phyloP scores from a whole-genome alignment of 257 asterid species.

The Petunia secreta region DNA sequence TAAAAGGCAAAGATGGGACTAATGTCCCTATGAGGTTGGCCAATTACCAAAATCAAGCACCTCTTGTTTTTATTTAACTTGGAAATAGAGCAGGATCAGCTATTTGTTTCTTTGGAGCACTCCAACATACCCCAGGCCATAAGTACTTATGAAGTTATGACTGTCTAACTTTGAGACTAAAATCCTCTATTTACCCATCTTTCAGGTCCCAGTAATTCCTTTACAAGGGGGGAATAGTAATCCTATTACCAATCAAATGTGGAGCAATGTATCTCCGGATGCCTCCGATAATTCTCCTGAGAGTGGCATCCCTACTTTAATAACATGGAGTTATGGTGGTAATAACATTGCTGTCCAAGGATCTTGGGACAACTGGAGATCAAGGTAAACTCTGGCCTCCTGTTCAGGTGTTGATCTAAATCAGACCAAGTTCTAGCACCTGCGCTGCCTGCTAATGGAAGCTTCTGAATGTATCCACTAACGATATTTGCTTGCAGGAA shows the following conservation, averaged over 20 bases:
- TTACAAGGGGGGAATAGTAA: conserved; percentile 54
- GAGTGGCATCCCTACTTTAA: conserved; percentile 40
- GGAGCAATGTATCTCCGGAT: conserved; percentile 35
- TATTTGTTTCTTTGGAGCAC: neutral
- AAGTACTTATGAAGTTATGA: conserved; percentile 6
- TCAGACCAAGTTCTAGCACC: neutral
- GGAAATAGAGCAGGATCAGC: neutral
- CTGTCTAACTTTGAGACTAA: conserved; percentile 1
- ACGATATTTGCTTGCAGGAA: conserved; percentile 55
- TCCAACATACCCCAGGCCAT: neutral
- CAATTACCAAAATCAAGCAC: conserved; percentile 16
- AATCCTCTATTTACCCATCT: conserved; percentile 28
- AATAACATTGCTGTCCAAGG: conserved; percentile 80
- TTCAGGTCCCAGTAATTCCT: conserved; percentile 75
- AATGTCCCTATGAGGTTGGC: neutral
- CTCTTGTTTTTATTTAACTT: conserved; percentile 6
- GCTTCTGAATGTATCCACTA: conserved; percentile 5
- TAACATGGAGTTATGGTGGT: conserved; percentile 56
- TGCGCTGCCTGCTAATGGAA: neutral
- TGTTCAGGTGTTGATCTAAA: neutral
- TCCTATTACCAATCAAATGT: conserved; percentile 43
- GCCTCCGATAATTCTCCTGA: conserved; percentile 13
- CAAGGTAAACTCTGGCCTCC: conserved; percentile 52
- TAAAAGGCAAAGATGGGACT: neutral
- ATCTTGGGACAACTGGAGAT: conserved; percentile 95